Evolutionary conservation across 129 eudicot species (phyloP), one percentile per base, ranked within the genome.

Genomic region (Calendula officinalis): DNA sequence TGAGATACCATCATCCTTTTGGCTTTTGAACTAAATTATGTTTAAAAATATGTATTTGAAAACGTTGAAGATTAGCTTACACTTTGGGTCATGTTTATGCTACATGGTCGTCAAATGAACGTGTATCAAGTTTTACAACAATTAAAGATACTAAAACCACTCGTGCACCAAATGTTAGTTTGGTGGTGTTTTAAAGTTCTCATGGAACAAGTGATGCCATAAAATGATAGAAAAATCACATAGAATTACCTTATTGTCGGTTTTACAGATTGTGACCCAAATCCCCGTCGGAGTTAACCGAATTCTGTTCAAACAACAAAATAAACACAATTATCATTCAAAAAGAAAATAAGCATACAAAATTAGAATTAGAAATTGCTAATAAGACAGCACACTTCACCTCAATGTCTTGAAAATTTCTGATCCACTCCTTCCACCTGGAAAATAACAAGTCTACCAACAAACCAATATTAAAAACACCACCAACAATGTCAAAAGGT

Each of bases 401-500:
- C 64, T 33, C 38, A 8, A 53, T 33, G 13, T 52, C 62, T 34
- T n/a, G 10, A 34, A 34, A 32, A 46, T 71, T 63, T 43, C 56
- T 52, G 32, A 71, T 41, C 55, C 38, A 7, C 46, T 40, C 16
- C 66, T 58, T 17, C 42, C 51, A 60, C 52, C 67, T 69, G 67
- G 57, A 34, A 56, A 32, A 58, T 41, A 14, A 40, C 43, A 22
- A 42, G 50, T 62, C 53, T 34, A 71, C 41, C 56, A 52, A 35
- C 35, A 34, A 72, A 46, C 27, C 54, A 6, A 43, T 11, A 51
- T 15, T 52, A 30, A 70, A 64, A 44, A 62, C 37, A 33, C 8
- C 54, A 52, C 9, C 6, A n/a, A 10, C 16, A 65, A 47, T 22
- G 67, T 36, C 42, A 60, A 61, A 61, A 27, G 30, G 30, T 22